A percentile compares a stretch with the other conserved stretches of the same genome.
phyloP scores from a whole-genome alignment of 2,329 filamentous ascomycete species.

The Arthrobotrys musiformis region DNA sequence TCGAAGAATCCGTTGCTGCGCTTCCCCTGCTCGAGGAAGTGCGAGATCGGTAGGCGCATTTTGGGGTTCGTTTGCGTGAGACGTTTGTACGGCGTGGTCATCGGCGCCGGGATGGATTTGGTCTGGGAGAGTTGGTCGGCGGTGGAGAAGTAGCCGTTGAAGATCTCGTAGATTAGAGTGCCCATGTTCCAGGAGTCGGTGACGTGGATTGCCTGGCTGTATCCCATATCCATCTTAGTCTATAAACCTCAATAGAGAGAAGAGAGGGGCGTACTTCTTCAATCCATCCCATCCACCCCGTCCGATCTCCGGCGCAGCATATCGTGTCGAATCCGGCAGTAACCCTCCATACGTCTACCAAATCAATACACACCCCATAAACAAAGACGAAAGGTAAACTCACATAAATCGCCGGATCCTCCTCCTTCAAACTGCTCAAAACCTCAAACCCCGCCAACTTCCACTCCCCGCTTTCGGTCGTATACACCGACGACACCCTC shows the following conservation, averaged over 20 bases:
- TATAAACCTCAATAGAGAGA: neutral
- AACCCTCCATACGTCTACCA: slow-evolving; percentile 82
- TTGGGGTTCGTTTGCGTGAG: slow-evolving; percentile 91
- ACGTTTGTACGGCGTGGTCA: slow-evolving; percentile 91
- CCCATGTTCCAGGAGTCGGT: slow-evolving; percentile 90
- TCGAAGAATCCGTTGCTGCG: slow-evolving; percentile 89
- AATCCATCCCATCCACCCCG: slow-evolving; percentile 91
- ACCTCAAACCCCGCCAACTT: slow-evolving; percentile 94
- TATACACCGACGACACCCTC: slow-evolving; percentile 86
- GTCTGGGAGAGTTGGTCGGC: slow-evolving; percentile 84
- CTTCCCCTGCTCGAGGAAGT: slow-evolving; percentile 89
- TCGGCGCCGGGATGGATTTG: slow-evolving; percentile 83
- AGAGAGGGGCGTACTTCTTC: slow-evolving; percentile 78
- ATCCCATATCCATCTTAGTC: neutral
- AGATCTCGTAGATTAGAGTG: slow-evolving; percentile 85
- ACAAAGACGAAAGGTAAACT: neutral
- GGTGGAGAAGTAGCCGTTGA: slow-evolving; percentile 83
- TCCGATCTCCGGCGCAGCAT: slow-evolving; percentile 85
- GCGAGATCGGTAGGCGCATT: slow-evolving; percentile 80
- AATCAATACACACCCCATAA: neutral
- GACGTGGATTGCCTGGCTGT: slow-evolving; percentile 64
- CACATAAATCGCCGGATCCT: slow-evolving; percentile 90
- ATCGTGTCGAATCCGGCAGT: slow-evolving; percentile 83
- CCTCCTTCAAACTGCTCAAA: slow-evolving; percentile 93
- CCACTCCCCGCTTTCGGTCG: slow-evolving; percentile 97